phyloP scores from a whole-genome alignment of 2,329 filamentous ascomycete species.

The Penicillium fuscoglaucum region DNA sequence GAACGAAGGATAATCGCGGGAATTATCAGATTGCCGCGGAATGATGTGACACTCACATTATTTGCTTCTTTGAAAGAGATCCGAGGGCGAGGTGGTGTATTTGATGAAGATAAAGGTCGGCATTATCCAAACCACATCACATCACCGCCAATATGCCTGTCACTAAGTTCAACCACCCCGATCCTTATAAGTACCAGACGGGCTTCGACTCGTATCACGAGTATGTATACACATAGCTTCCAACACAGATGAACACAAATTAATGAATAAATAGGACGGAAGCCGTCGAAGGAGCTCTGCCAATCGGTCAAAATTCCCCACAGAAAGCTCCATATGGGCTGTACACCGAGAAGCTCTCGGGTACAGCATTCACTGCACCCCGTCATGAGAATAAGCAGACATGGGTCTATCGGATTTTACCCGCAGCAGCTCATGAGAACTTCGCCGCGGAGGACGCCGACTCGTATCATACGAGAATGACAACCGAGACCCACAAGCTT shows the following conservation, averaged over 20 bases:
- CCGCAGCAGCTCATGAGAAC: conserved; percentile 60
- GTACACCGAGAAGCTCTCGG: conserved; percentile 77
- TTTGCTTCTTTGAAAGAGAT: not conserved
- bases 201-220: conserved; percentile 78
- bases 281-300: conserved; percentile 71
- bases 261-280: conserved; percentile 59
- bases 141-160: conserved; percentile 56
- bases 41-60: not conserved
- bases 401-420: conserved; percentile 70
- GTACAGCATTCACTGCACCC: conserved; percentile 70
- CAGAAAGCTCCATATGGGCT: conserved; percentile 77
- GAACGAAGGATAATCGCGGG: conserved; percentile 22
- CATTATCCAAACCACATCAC: not conserved
- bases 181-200: conserved; percentile 75
- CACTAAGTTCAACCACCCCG: conserved; percentile 61
- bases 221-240: conserved; percentile 49
- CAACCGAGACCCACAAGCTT: conserved; percentile 52
- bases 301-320: conserved; percentile 75
- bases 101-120: not conserved
- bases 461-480: conserved; percentile 49
- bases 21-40: conserved; percentile 1
- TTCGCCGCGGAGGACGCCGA: conserved; percentile 48
- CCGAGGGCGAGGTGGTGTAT: not conserved
- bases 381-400: conserved; percentile 68
- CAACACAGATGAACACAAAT: not conserved